Conservation (phyloP, 169 alveolate genomes). For the Cryptosporidium sp. region DNA sequence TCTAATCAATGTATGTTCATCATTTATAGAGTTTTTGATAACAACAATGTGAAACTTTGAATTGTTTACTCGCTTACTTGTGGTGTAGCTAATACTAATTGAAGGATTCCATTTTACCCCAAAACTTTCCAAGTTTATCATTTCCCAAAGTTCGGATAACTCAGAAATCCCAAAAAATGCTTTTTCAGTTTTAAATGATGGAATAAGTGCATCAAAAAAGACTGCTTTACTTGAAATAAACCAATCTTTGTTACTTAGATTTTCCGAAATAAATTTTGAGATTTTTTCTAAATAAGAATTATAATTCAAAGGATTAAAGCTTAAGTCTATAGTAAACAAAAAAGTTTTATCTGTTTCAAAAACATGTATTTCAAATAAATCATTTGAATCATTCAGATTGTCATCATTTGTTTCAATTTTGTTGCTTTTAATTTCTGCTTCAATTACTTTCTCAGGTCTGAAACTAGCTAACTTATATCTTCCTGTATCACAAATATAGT, state of each 20-base stretch:
- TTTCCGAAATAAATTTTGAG: background rate
- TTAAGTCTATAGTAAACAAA: background rate
- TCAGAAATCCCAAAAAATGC: background rate
- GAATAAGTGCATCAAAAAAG: background rate
- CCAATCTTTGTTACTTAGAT: conserved; percentile 19
- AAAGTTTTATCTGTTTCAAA: conserved; percentile 12
- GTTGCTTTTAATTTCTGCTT: background rate
- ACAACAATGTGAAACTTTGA: background rate
- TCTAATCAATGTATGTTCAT: background rate
- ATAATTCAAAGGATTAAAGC: background rate
- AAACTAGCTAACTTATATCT: background rate
- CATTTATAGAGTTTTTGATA: background rate
- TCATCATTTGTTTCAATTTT: background rate
- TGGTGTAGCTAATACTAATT: background rate
- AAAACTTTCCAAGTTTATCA: background rate
- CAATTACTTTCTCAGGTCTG: background rate
- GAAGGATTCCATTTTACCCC: conserved; percentile 26
- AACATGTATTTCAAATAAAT: background rate
- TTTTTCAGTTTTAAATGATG: background rate
- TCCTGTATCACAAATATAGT: conserved; percentile 45
- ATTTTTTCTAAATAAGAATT: background rate
- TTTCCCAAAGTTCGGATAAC: conserved; percentile 14
- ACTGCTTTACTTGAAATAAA: conserved; percentile 39
- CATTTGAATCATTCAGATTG: background rate
- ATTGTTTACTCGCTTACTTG: background rate